Conservation (phyloP, 1,284 basidiomycete species). For the Heterobasidion irregulare region DNA sequence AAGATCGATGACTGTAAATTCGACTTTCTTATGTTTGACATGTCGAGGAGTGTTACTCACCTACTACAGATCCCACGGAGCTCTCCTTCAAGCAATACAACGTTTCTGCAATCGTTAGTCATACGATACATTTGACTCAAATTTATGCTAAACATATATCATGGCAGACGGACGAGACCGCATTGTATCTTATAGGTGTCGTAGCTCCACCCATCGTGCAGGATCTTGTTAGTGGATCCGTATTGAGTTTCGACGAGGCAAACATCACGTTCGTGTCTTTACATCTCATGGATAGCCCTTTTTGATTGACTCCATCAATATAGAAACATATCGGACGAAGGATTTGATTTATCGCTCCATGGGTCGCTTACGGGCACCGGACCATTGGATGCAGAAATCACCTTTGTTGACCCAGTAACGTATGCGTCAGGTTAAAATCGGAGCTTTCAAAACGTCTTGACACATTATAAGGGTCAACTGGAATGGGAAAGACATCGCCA, state of each 20-base stretch:
- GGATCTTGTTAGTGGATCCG: slow-evolving; percentile 52
- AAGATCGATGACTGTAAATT: slow-evolving; percentile 54
- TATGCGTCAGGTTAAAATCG: slow-evolving; percentile 13
- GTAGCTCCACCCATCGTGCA: slow-evolving; percentile 63
- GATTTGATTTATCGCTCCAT: slow-evolving; percentile 50
- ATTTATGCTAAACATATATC: slow-evolving; percentile 1
- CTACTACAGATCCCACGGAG: slow-evolving; percentile 38
- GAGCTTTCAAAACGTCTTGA: too few species aligned
- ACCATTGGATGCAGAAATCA: slow-evolving; percentile 57
- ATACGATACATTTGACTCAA: neutral
- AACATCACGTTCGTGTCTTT: slow-evolving; percentile 47
- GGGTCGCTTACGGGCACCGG: slow-evolving; percentile 56
- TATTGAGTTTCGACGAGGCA: slow-evolving; percentile 48
- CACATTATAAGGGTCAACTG: slow-evolving; percentile 13
- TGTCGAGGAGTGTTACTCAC: neutral
- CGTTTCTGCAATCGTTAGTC: slow-evolving; percentile 48
- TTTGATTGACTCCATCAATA: neutral
- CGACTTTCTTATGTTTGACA: neutral
- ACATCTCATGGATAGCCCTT: neutral
- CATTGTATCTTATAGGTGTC: slow-evolving; percentile 62
- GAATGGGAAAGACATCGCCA: slow-evolving; percentile 62
- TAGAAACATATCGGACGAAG: slow-evolving; percentile 48
- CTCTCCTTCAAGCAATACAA: slow-evolving; percentile 56
- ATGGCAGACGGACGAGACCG: slow-evolving; percentile 50
- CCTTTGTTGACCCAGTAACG: slow-evolving; percentile 49